Percentiles rank a stretch among this genome's conserved stretches.
phyloP scores from a whole-genome alignment of 1,284 basidiomycete species.

The Cutaneotrichosporon cyanovorans region DNA sequence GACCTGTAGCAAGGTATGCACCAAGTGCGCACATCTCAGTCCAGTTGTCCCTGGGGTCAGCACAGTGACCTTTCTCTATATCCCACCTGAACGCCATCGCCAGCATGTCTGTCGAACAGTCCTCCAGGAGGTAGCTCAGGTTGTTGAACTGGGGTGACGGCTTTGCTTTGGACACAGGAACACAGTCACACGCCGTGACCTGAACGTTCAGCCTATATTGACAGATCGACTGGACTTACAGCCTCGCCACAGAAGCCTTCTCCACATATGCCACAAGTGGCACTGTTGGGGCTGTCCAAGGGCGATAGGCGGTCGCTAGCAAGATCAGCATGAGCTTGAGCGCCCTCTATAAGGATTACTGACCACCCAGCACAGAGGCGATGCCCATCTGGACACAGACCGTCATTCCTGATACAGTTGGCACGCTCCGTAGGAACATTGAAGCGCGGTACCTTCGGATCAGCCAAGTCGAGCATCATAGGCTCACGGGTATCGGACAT shows the following conservation, averaged over 20 bases:
- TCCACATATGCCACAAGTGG: constrained; percentile 19
- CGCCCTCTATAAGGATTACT: not conserved
- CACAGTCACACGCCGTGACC: constrained; percentile 13
- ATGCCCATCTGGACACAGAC: constrained; percentile 19
- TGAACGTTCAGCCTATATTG: not conserved
- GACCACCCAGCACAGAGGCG: constrained; percentile 21
- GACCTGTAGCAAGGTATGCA: constrained; percentile 7
- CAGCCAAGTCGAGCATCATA: not conserved
- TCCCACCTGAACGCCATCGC: constrained; percentile 20
- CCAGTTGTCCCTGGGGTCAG: constrained; percentile 21
- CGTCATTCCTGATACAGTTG: constrained; percentile 15
- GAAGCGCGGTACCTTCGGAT: constrained; percentile 17
- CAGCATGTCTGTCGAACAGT: constrained; percentile 18
- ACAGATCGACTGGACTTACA: not conserved
- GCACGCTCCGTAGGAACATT: constrained; percentile 17
- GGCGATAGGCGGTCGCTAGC: constrained; percentile 20
- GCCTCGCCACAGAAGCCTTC: constrained; percentile 21
- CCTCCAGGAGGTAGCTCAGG: constrained; percentile 14
- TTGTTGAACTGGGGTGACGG: constrained; percentile 9
- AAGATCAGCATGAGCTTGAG: not conserved
- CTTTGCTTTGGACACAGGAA: constrained; percentile 9
- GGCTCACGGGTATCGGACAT: constrained; percentile 17
- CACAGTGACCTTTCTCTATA: no score
- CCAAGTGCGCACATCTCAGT: constrained; percentile 18
- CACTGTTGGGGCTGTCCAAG: constrained; percentile 8